These are phyloP conservation scores for Mortierella sp. DNA, from an alignment of 371 early-diverging fungal species.

Conservation along the genomic window DNA sequence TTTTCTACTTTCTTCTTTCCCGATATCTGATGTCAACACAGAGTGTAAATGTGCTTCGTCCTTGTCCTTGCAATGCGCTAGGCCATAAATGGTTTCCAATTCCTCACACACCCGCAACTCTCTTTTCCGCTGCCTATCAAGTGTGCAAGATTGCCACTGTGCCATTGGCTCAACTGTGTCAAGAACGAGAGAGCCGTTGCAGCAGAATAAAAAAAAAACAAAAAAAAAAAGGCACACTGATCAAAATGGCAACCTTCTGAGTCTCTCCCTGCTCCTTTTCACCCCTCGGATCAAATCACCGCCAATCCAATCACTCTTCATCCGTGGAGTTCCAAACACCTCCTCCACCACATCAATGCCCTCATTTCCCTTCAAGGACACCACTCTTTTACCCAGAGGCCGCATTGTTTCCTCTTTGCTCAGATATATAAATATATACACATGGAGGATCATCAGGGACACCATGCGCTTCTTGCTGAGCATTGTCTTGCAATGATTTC, in stretches of 20 bases:
- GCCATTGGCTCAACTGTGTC: neutral
- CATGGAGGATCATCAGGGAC: no score
- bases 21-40: neutral
- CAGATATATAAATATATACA: no score
- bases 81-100: neutral
- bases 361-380: no score
- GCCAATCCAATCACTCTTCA: neutral
- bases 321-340: neutral
- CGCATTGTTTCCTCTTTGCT: no score
- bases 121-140: neutral
- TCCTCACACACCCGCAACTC: neutral
- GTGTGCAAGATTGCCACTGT: neutral
- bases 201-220: no score
- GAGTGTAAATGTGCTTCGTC: no score
- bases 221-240: neutral
- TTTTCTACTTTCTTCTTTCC: neutral
- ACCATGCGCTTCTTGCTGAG: no score
- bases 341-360: no score
- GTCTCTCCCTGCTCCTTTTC: neutral
- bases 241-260: neutral
- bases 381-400: no score
- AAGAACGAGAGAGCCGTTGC: neutral
- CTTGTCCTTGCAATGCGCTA: neutral
- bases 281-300: neutral
- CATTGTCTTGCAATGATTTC: no score